Evolutionary conservation across 2,329 filamentous ascomycete species (phyloP), one percentile per base, ranked within the genome.

Genomic region (Dryadomyces sulphureus): DNA sequence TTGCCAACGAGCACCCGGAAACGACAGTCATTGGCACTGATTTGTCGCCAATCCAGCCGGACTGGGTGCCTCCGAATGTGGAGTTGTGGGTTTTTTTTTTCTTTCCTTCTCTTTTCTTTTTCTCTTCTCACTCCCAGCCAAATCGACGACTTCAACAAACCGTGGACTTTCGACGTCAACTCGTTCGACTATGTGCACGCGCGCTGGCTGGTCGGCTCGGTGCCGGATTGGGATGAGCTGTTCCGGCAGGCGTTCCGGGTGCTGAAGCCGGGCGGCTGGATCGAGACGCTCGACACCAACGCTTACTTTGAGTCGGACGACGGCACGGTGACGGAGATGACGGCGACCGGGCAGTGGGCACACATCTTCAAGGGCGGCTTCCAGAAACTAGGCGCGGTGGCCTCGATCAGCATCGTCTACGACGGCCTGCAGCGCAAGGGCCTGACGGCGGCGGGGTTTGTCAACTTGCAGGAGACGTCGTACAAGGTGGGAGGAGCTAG

Each of bases 381-480:
- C 16, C 34, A 19, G 16, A 36, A 36, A 19, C 5, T 36, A n/a
- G 34, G 34, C 16, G 7, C 17, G 14, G 11, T 5, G 16, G 34
- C 34, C 34, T 36, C 34, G 11, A 7, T 36, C 34, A 41, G 16
- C 11, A 16, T 38, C 12, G 43, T 77, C 21, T 71, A 69, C 1
- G 67, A 74, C 38, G 65, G 70, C 34, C 57, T 77, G 34, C 70
- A 72, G 49, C 61, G 57, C 4, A 73, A 67, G 63, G 56, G 53
- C 4, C 73, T 78, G 59, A 63, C 67, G 54, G 66, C 70, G 32
- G 67, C 71, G 1, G 76, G 76, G 0, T 79, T 77, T 48, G 64
- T 69, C 3, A 71, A 79, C 46, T 67, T 36, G 7, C 34, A 36
- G 34, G 34, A 36, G 12, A n/a, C 5, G 34, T 20, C 20, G 7